Evolutionary conservation across 2,329 filamentous ascomycete genomes (phyloP).

Genomic region (Torrubiellomyces zombiae): DNA sequence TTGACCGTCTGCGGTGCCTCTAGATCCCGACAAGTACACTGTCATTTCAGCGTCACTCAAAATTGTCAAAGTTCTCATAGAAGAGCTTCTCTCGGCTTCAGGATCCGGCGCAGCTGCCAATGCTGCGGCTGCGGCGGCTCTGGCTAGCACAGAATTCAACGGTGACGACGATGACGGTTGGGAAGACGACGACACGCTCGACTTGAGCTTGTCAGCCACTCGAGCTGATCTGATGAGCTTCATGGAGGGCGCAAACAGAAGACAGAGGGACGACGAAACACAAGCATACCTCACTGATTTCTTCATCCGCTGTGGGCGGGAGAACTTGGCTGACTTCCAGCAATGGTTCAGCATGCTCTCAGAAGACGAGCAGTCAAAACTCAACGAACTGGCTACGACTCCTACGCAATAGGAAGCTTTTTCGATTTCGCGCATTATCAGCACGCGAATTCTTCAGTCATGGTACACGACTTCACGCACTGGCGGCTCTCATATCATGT

Average conservation of each 20-base stretch:
- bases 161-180: slow-evolving; percentile 79
- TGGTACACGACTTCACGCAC: no score
- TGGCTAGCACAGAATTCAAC: slow-evolving; percentile 41
- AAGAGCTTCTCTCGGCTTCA: slow-evolving; percentile 72
- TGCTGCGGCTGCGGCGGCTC: slow-evolving; percentile 44
- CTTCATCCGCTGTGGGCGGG: slow-evolving; percentile 46
- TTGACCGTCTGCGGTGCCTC: not conserved
- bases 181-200: slow-evolving; percentile 61
- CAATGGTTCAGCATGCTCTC: slow-evolving; percentile 38
- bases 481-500: no score
- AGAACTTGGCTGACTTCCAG: slow-evolving; percentile 38
- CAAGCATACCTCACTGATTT: slow-evolving; percentile 72
- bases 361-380: slow-evolving; percentile 38
- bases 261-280: slow-evolving; percentile 77
- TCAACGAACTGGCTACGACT: slow-evolving; percentile 31
- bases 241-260: slow-evolving; percentile 39
- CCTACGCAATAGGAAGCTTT: slow-evolving; percentile 14
- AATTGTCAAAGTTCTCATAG: slow-evolving; percentile 88
- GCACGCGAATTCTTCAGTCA: no score
- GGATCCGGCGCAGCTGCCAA: slow-evolving; percentile 44
- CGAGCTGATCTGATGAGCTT: slow-evolving; percentile 71
- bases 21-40: slow-evolving; percentile 79
- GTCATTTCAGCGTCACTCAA: slow-evolving; percentile 78
- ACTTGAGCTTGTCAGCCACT: slow-evolving; percentile 52
- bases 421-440: no score